Conservation (phyloP, 345 rosid genomes). For the Linum lewisii region DNA sequence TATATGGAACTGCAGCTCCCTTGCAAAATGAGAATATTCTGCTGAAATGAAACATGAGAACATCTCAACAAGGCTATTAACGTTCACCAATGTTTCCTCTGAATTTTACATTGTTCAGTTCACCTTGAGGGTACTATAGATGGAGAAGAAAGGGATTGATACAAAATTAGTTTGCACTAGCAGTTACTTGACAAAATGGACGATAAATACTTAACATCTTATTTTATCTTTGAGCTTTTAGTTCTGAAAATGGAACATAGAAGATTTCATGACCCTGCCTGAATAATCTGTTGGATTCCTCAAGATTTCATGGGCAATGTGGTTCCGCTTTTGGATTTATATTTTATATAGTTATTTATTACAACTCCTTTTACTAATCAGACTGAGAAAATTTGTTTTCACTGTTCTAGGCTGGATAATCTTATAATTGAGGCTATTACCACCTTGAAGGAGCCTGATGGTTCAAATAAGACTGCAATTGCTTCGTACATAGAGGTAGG, state of each 20-base stretch:
- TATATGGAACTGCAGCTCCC: background rate
- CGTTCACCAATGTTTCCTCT: background rate
- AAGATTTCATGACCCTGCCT: background rate
- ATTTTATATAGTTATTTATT: background rate
- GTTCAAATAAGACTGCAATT: constrained; percentile 79
- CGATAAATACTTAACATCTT: too few relatives aligned
- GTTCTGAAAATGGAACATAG: background rate
- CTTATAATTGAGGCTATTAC: constrained; percentile 86
- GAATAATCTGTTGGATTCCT: background rate
- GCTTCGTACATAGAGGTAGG: constrained; percentile 84
- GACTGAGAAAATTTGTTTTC: background rate
- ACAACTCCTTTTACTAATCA: too few relatives aligned
- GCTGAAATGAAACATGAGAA: background rate
- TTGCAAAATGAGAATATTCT: background rate
- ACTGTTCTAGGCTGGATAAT: constrained; percentile 58
- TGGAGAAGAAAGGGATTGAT: background rate
- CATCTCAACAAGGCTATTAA: background rate
- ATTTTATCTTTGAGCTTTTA: background rate
- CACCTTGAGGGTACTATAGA: background rate
- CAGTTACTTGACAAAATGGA: background rate
- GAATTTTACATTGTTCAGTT: background rate
- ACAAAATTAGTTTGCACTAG: background rate
- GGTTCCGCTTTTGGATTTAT: background rate
- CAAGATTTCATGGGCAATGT: background rate
- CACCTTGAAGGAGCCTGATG: constrained; percentile 80